phyloP scores from a whole-genome alignment of 129 eudicot genomes.

The Dittrichia graveolens region DNA sequence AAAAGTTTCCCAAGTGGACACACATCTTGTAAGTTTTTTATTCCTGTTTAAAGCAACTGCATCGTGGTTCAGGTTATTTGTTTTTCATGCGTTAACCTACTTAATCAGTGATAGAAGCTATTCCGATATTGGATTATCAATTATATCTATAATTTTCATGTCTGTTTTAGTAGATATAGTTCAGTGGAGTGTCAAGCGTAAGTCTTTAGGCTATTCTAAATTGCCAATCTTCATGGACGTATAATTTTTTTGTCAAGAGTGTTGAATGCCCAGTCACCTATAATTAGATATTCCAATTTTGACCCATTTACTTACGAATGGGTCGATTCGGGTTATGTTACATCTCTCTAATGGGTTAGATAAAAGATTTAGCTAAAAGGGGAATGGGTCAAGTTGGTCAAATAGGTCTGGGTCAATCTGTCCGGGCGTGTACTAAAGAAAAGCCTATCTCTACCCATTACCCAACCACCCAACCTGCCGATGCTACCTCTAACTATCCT shows the following conservation, averaged over 20 bases:
- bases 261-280: no score
- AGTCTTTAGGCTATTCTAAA: no score
- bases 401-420: background rate
- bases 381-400: background rate
- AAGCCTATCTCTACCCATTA: background rate
- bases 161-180: no score
- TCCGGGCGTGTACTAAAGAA: background rate
- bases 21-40: slow-evolving; percentile 54
- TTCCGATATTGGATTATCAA: no score
- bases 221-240: no score
- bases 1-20: slow-evolving; percentile 94
- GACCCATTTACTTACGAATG: background rate
- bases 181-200: no score
- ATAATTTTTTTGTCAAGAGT: no score
- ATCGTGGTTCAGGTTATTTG: background rate
- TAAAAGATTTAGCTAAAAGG: background rate
- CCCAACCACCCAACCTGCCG: slow-evolving; percentile 4
- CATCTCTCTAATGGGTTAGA: background rate
- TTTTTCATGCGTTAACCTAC: background rate
- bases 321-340: background rate
- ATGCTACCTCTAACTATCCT: background rate
- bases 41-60: slow-evolving; percentile 23
- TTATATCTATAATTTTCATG: no score
- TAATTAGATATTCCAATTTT: no score
- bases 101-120: background rate